Evolutionary conservation across 495 filamentous ascomycete species (phyloP).

Genomic region (Letharia lupina): DNA sequence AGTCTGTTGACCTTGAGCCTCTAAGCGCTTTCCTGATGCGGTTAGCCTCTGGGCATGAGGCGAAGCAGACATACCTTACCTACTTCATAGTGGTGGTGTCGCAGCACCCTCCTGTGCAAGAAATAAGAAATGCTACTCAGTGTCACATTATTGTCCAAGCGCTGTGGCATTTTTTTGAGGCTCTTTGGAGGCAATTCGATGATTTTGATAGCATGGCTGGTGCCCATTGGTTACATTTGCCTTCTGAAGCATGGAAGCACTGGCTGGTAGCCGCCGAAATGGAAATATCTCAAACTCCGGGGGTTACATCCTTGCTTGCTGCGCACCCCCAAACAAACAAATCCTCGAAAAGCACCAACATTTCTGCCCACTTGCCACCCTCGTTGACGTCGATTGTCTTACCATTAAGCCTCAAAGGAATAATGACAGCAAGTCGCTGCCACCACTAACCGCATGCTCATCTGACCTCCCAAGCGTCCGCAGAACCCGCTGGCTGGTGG

Average conservation of each 20-base stretch:
- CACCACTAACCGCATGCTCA: constrained; percentile 1
- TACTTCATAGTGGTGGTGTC: no score
- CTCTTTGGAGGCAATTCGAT: neutral
- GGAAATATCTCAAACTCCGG: neutral
- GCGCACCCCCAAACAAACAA: neutral
- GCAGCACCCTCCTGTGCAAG: neutral
- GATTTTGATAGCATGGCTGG: neutral
- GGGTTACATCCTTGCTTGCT: neutral
- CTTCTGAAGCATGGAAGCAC: neutral
- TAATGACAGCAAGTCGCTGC: neutral
- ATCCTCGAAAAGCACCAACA: constrained; percentile 12
- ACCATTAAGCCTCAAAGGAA: neutral
- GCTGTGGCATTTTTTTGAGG: neutral
- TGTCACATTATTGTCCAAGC: neutral
- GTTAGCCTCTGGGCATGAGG: neutral
- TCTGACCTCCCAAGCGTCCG: neutral
- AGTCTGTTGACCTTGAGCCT: neutral
- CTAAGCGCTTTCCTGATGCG: neutral
- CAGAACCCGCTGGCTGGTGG: neutral
- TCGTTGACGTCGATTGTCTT: neutral
- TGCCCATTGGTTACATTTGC: neutral
- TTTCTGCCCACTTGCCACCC: neutral
- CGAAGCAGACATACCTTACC: no score
- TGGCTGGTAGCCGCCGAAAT: neutral
- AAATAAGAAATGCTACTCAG: neutral